A percentile compares a stretch with the other conserved stretches of the same genome.
Evolutionary conservation across 306 rosid genomes (phyloP).

Genomic region (Chamaecrista fasciculata): DNA sequence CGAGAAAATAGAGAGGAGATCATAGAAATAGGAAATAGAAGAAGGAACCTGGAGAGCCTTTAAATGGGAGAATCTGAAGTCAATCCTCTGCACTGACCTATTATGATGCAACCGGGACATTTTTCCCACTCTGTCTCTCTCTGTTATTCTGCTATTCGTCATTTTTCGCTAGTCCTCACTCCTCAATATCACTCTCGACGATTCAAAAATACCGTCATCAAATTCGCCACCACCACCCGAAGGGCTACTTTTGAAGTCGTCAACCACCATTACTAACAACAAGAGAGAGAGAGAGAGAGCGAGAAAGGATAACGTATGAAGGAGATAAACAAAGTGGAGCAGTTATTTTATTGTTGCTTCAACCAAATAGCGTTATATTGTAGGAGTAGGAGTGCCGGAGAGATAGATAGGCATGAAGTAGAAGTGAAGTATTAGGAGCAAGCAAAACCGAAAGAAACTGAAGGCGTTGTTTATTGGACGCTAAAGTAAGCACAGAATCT

Average conservation of each 20-base stretch:
- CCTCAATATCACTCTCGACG: slow-evolving; percentile 16
- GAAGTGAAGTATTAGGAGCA: slow-evolving; percentile 4
- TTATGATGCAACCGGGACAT: slow-evolving; percentile 77
- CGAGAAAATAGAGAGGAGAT: neutral
- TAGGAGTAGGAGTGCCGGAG: too few species aligned
- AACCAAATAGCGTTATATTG: slow-evolving; percentile 37
- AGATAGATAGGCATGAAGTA: slow-evolving; percentile 9
- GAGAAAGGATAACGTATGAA: slow-evolving; percentile 20
- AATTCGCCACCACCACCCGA: neutral
- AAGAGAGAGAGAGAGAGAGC: slow-evolving; percentile 29
- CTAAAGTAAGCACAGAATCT: neutral
- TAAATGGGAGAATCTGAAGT: slow-evolving; percentile 56
- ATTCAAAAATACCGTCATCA: neutral
- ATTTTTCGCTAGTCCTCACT: neutral
- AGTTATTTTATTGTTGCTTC: slow-evolving; percentile 49
- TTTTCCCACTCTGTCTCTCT: slow-evolving; percentile 22
- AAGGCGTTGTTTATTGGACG: neutral
- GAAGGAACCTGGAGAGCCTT: slow-evolving; percentile 49
- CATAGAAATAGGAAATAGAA: neutral
- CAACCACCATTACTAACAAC: slow-evolving; percentile 60
- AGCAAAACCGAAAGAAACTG: slow-evolving; percentile 32
- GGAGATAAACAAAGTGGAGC: slow-evolving; percentile 33
- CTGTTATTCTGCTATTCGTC: neutral
- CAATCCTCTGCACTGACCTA: slow-evolving; percentile 39
- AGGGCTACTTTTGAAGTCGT: slow-evolving; percentile 28